Percentiles rank a stretch among this genome's conserved stretches.
Evolutionary conservation across 805 yeast genomes (phyloP).

Genomic region (Candida berthetii): DNA sequence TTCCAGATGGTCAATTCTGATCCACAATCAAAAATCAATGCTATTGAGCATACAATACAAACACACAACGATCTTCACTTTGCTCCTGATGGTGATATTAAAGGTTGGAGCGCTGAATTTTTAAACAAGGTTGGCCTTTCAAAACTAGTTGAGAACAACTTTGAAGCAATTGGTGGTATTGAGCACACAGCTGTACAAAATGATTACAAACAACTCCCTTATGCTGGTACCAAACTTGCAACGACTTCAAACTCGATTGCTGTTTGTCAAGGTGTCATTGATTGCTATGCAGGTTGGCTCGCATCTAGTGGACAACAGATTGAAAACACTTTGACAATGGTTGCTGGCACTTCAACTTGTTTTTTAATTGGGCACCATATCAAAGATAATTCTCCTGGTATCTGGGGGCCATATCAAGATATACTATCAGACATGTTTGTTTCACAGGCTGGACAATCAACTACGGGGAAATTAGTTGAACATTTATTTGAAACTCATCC

Average conservation of each 20-base stretch:
- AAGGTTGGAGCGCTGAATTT: constrained; percentile 40
- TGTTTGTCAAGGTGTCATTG: constrained; percentile 46
- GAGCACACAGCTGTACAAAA: constrained; percentile 10
- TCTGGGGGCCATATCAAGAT: constrained; percentile 56
- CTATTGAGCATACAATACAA: background rate
- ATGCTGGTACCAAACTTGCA: constrained; percentile 26
- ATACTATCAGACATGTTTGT: constrained; percentile 25
- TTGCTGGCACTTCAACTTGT: constrained; percentile 63
- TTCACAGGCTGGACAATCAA: constrained; percentile 53
- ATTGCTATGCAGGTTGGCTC: constrained; percentile 53
- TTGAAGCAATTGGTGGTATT: constrained; percentile 23
- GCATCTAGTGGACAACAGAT: constrained; percentile 24
- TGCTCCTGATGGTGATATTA: constrained; percentile 52
- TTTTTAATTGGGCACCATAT: constrained; percentile 27
- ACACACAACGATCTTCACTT: background rate
- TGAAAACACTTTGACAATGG: constrained; percentile 33
- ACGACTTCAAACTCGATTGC: constrained; percentile 5
- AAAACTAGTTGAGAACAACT: constrained; percentile 6
- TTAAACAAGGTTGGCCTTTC: constrained; percentile 18
- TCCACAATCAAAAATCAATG: constrained; percentile 1
- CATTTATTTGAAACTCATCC: constrained; percentile 38
- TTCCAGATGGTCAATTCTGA: constrained; percentile 17
- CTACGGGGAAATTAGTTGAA: constrained; percentile 49
- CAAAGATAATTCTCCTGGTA: constrained; percentile 26
- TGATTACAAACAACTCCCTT: constrained; percentile 16